A percentile compares a stretch with the other conserved stretches of the same genome.
phyloP scores from a whole-genome alignment of 129 eudicot genomes.

The Escallonia herrerae region DNA sequence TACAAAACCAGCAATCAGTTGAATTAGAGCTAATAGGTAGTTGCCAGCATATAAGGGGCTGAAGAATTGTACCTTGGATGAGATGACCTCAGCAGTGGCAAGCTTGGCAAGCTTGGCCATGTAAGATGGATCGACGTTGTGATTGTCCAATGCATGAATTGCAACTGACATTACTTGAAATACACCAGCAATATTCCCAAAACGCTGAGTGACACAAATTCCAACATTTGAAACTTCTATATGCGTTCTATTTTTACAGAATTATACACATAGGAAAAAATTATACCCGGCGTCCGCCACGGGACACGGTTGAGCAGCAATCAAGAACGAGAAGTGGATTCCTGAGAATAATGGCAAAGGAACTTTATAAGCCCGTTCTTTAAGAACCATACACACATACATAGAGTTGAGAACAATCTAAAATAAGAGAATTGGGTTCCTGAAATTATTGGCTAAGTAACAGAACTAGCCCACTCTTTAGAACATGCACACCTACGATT shows the following conservation, averaged over 20 bases:
- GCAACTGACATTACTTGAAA: conserved; percentile 92
- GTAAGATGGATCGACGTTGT: conserved; percentile 54
- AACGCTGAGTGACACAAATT: conserved; percentile 43
- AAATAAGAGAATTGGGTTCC: too few species aligned
- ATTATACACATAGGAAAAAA: background rate
- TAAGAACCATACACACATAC: conserved; percentile 3
- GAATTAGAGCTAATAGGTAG: too few species aligned
- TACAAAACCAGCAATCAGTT: too few species aligned
- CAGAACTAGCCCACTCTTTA: background rate
- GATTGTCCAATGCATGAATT: conserved; percentile 59
- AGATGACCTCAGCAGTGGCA: conserved; percentile 79
- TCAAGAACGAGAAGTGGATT: conserved; percentile 93
- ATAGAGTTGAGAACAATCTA: background rate
- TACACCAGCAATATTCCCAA: conserved; percentile 82
- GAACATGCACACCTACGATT: conserved; percentile 14
- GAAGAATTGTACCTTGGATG: conserved; percentile 56
- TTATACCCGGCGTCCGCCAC: conserved; percentile 94
- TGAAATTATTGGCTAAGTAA: background rate
- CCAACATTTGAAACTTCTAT: background rate
- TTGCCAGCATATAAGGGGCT: background rate
- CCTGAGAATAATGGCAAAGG: conserved; percentile 29
- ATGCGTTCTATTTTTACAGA: background rate
- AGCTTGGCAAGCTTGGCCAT: conserved; percentile 81
- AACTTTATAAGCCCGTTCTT: background rate
- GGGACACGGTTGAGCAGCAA: conserved; percentile 78